Evolutionary conservation across 148 eudicot genomes (phyloP).

Genomic region (Silene uniflora): DNA sequence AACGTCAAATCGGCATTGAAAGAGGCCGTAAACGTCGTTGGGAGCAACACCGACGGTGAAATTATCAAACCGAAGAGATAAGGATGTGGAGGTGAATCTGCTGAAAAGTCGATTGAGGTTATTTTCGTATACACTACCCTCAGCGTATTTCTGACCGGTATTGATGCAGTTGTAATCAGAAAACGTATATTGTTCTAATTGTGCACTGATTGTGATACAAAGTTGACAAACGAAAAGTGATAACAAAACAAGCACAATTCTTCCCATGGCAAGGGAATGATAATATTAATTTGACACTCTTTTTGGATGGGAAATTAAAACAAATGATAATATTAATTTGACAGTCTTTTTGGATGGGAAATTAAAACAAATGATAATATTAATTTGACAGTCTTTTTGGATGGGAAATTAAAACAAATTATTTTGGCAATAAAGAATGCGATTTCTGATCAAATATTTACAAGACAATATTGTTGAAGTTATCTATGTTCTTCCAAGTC

Average conservation of each 20-base stretch:
- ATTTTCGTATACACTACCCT: not conserved
- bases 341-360: too few relatives aligned
- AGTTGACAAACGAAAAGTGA: not conserved
- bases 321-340: too few relatives aligned
- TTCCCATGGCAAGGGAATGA: too few relatives aligned
- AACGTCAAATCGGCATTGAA: not conserved
- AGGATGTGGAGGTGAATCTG: not conserved
- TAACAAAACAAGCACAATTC: not conserved
- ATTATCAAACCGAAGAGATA: not conserved
- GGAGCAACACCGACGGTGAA: not conserved
- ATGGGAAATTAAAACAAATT: too few relatives aligned
- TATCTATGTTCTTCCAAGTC: too few relatives aligned
- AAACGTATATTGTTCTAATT: not conserved
- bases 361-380: too few relatives aligned
- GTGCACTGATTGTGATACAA: not conserved
- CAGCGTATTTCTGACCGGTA: not conserved
- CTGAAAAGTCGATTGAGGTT: not conserved
- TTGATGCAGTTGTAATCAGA: not conserved
- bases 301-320: too few relatives aligned
- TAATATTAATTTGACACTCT: too few relatives aligned
- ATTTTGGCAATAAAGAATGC: not conserved
- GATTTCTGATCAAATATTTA: too few relatives aligned
- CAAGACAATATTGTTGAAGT: too few relatives aligned
- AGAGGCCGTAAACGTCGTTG: constrained; percentile 8
- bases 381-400: too few relatives aligned